These are phyloP conservation scores for Saccharomyces mikatae DNA, from an alignment of 805 yeast species.

Conservation along the genomic window DNA sequence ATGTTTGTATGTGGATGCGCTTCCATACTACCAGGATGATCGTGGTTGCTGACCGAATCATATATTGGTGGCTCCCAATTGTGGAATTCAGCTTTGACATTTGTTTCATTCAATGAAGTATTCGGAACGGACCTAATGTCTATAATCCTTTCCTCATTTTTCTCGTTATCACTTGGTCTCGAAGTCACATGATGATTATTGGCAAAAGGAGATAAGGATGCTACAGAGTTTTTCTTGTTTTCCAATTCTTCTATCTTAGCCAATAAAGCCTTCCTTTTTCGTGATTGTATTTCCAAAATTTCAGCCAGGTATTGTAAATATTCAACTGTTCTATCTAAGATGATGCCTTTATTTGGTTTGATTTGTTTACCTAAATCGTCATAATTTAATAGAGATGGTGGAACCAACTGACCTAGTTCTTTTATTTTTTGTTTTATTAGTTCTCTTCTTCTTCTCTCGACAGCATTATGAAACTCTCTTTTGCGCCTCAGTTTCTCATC, in stretches of 20 bases:
- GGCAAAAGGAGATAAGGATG: background rate
- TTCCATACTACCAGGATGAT: background rate
- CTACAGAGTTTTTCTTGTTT: constrained; percentile 6
- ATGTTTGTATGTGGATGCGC: background rate
- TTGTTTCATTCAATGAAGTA: background rate
- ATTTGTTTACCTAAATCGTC: constrained; percentile 47
- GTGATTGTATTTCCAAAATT: constrained; percentile 51
- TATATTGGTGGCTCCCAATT: background rate
- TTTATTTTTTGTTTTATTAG: constrained; percentile 81
- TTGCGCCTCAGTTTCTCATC: constrained; percentile 71
- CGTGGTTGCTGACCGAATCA: background rate
- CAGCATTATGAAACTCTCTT: constrained; percentile 88
- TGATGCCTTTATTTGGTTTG: constrained; percentile 76
- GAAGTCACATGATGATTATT: background rate
- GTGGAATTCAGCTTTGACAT: background rate
- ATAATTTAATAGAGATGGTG: constrained; percentile 56
- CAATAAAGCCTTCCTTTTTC: constrained; percentile 36
- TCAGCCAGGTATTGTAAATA: constrained; percentile 60
- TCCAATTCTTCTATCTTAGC: constrained; percentile 33
- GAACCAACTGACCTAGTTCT: constrained; percentile 73
- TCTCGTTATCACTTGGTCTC: background rate
- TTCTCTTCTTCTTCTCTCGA: constrained; percentile 86
- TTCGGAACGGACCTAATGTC: constrained; percentile 20
- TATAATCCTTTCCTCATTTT: constrained; percentile 18
- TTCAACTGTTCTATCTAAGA: constrained; percentile 69